Base-by-base conservation (phyloP, 2,329 filamentous ascomycete genomes). In the Aspergillus hortae region DNA sequence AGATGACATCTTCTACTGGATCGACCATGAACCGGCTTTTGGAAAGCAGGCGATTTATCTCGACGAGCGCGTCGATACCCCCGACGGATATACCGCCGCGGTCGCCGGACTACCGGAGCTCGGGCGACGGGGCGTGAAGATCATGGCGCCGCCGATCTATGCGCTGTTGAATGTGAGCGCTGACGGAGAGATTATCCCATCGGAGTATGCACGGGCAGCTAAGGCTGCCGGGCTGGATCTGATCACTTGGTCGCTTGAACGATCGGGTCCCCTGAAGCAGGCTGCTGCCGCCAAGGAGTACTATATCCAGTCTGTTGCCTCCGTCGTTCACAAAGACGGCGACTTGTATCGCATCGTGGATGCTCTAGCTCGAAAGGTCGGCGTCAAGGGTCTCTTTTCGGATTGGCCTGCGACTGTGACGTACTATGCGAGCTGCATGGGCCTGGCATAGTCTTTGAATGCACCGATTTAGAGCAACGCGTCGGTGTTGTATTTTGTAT, bases 291-390 rank as follows among this genome's bases (percentile, higher is more conserved):
- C 43, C 6, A 32, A 41, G 10, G 48, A 58, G 11, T 60, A 60
- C 35, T 60, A 53, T 15, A 21, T 60, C n/a, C 41, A 52, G 32
- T 54, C 57, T 1, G 48, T 60, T 21, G 49, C 56, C 0, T 40
- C 46, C 4, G 47, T 49, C 1, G 38, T 60, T 38, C 53, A 21
- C 11, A 52, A 52, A n/a, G 57, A 60, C 14, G 57, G 57, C 27
- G 57, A 60, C 14, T 56, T 60, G 54, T 60, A 60, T 45, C 56
- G 56, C 30, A 60, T 60, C 23, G 53, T 60, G 4, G 57, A 60
- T 46, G 57, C 52, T n/a, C 19, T 60, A 44, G 54, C 56, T 14
- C 56, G 44, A 19, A 60, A 60, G 54, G 57, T 58, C 9, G 56
- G 56, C 7, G 57, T 60, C 19, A 53, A 46, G 30, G 56, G 45